Conservation (phyloP, 805 yeast genomes). For the Brettanomyces sp. region DNA sequence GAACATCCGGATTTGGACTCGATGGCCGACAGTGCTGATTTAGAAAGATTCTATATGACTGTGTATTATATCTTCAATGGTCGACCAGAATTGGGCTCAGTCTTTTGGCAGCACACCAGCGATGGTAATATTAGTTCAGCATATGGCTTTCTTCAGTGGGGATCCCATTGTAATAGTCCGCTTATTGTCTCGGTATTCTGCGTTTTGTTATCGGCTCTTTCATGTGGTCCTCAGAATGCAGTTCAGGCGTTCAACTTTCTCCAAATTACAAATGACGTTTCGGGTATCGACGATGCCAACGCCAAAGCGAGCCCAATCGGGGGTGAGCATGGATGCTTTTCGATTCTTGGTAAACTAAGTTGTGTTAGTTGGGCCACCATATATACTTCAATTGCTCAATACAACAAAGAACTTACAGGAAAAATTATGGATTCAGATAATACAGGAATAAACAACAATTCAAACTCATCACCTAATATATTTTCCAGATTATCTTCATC, state of each 20-base stretch:
- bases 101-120: slow-evolving; percentile 53
- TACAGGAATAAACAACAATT: slow-evolving; percentile 4
- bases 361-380: slow-evolving; percentile 29
- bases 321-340: slow-evolving; percentile 5
- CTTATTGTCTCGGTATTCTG: slow-evolving; percentile 77
- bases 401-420: slow-evolving; percentile 17
- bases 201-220: slow-evolving; percentile 66
- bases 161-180: slow-evolving; percentile 66
- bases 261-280: slow-evolving; percentile 20
- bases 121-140: slow-evolving; percentile 36
- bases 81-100: slow-evolving; percentile 46
- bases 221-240: slow-evolving; percentile 51
- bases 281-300: slow-evolving; percentile 5
- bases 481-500: background rate
- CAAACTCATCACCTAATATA: background rate
- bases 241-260: slow-evolving; percentile 41
- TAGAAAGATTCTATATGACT: slow-evolving; percentile 79
- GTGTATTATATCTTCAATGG: slow-evolving; percentile 59
- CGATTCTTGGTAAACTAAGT: slow-evolving; percentile 19
- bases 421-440: background rate
- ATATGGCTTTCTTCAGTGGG: slow-evolving; percentile 84
- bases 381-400: slow-evolving; percentile 25
- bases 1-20: slow-evolving; percentile 50
- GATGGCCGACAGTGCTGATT: slow-evolving; percentile 65
- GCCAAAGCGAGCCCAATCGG: slow-evolving; percentile 2